Percentiles rank a stretch among this genome's conserved stretches.
phyloP scores from a whole-genome alignment of 2,329 filamentous ascomycete species.

The Bimuria novae-zelandiae region DNA sequence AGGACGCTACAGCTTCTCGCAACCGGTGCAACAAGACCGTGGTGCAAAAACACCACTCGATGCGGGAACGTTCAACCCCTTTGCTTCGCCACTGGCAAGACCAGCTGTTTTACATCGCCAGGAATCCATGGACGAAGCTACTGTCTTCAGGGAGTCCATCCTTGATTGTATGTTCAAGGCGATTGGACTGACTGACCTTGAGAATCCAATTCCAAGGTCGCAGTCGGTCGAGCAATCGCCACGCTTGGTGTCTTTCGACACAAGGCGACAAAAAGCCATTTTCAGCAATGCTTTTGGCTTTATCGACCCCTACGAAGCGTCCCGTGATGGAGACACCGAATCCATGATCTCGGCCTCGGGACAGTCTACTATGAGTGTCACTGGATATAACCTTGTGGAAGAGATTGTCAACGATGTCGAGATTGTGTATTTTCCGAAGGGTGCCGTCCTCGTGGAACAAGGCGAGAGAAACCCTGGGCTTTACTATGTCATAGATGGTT shows the following conservation, averaged over 20 bases:
- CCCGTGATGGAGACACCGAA: conserved; percentile 81
- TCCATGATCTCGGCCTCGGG: conserved; percentile 67
- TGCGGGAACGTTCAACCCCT: conserved; percentile 49
- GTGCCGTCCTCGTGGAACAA: conserved; percentile 91
- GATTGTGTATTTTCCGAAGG: conserved; percentile 96
- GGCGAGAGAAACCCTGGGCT: conserved; percentile 94
- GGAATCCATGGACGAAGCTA: conserved; percentile 85
- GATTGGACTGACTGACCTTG: conserved; percentile 76
- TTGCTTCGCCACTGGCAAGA: conserved; percentile 38
- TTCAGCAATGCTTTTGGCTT: conserved; percentile 90
- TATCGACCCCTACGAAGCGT: conserved; percentile 81
- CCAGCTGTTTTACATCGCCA: conserved; percentile 64
- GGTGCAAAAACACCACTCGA: conserved; percentile 53
- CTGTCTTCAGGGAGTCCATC: conserved; percentile 85
- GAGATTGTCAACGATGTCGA: conserved; percentile 92
- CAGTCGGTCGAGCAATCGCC: conserved; percentile 84
- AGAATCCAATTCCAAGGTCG: conserved; percentile 66
- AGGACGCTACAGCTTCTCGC: conserved; percentile 52
- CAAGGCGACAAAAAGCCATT: conserved; percentile 75
- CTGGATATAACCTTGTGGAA: conserved; percentile 68
- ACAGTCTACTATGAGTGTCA: conserved; percentile 56
- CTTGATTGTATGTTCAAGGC: conserved; percentile 95
- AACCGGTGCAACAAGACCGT: conserved; percentile 52
- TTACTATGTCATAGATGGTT: conserved; percentile 97
- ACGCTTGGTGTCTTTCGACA: conserved; percentile 80